A percentile compares a stretch with the other conserved stretches of the same genome.
Evolutionary conservation across 352 stramenopile species (phyloP).

Genomic region (Globisporangium paddicum): DNA sequence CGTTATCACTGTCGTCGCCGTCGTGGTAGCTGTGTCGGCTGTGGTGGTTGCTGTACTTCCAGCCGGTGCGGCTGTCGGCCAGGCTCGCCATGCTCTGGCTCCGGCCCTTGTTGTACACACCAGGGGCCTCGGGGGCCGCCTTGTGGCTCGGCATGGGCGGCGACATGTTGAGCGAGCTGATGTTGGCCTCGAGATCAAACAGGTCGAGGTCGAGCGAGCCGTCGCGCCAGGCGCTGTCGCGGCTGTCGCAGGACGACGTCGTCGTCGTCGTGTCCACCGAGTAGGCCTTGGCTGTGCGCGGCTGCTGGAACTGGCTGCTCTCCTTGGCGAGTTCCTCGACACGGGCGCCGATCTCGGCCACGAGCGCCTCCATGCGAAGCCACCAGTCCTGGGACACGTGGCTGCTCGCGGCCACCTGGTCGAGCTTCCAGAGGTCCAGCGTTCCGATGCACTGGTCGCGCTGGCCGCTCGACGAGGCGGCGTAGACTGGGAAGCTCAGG

Average conservation of each 20-base stretch:
- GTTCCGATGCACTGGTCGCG: conserved; percentile 51
- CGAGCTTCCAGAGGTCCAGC: conserved; percentile 61
- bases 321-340: conserved; percentile 47
- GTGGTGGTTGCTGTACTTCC: conserved; percentile 20
- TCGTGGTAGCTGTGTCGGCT: neutral
- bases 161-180: conserved; percentile 18
- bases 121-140: conserved; percentile 22
- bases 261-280: conserved; percentile 59
- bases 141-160: conserved; percentile 11
- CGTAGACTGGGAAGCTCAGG: conserved; percentile 70
- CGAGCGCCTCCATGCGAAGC: conserved; percentile 24
- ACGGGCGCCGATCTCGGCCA: conserved; percentile 33
- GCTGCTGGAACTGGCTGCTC: conserved; percentile 33
- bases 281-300: conserved; percentile 33
- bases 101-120: conserved; percentile 37
- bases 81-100: conserved; percentile 22
- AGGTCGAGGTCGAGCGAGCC: conserved; percentile 56
- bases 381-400: conserved; percentile 66
- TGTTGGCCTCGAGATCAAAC: conserved; percentile 54
- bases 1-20: conserved; percentile 38
- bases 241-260: conserved; percentile 46
- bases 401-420: conserved; percentile 44
- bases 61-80: conserved; percentile 22
- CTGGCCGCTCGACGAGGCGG: conserved; percentile 11
- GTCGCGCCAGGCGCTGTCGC: conserved; percentile 46